Conservation (phyloP, 1,284 basidiomycete genomes). For the Ustilago nuda region DNA sequence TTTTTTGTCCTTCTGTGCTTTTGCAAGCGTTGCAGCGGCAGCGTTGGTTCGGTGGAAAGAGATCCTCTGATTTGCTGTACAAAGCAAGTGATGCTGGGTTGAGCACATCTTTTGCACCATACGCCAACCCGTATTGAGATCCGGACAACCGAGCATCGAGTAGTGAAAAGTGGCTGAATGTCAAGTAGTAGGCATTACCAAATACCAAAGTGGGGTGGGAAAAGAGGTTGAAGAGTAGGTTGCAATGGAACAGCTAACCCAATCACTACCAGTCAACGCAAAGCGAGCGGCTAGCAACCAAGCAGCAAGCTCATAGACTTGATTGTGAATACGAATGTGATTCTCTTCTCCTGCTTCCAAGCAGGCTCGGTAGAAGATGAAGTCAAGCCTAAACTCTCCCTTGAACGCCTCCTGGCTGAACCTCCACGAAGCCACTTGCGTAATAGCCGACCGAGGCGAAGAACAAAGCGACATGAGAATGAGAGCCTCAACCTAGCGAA, state of each 20-base stretch:
- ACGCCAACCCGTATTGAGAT: neutral
- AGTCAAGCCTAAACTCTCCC: neutral
- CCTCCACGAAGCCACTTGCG: constrained; percentile 1
- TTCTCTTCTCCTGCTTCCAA: neutral
- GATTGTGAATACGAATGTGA: neutral
- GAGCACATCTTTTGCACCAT: neutral
- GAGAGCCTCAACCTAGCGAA: neutral
- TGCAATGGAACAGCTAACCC: neutral
- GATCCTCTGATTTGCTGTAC: constrained; percentile 5
- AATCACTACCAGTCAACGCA: neutral
- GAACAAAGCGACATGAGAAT: constrained; percentile 1
- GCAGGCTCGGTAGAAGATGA: neutral
- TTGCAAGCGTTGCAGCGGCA: constrained; percentile 1
- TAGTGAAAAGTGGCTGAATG: constrained; percentile 1
- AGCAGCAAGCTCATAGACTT: neutral
- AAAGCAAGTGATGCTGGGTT: constrained; percentile 4
- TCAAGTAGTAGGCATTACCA: neutral
- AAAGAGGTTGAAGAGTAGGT: neutral
- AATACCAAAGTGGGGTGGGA: neutral
- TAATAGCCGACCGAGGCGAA: neutral
- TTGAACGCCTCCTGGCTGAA: constrained; percentile 1
- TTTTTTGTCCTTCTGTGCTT: neutral
- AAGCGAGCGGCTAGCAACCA: neutral
- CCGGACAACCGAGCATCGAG: constrained; percentile 1
- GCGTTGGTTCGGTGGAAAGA: constrained; percentile 1